Base-by-base conservation (phyloP, 169 alveolate genomes). In the Cryptosporidium meleagridis region DNA sequence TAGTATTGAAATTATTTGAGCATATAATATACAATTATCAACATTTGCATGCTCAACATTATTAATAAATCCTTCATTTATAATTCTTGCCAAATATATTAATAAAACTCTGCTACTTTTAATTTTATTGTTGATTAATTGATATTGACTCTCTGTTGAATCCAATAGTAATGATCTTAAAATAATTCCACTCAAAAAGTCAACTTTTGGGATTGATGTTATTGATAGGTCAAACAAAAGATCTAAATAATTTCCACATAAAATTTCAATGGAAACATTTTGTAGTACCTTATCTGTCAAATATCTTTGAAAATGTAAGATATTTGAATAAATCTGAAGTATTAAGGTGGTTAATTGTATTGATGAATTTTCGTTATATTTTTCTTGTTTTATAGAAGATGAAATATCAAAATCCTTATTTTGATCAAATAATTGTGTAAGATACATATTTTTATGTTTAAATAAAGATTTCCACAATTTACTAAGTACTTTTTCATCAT, bases 1-100 rank as follows among this genome's bases (percentile, higher is more conserved):
- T 62, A 80, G 16, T 62, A 80, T 80, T 18, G 89, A 80, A 12
- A 80, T 62, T 14, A 80, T 80, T 80, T 80, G 89, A n/a, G 80
- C 75, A 61, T 31, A 45, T 65, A 80, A 51, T 29, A 80, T 48
- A 52, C 80, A 62, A n/a, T 80, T 37, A 62, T 80, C 53, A 51
- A 48, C 3, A 29, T 18, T 33, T 18, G 44, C 14, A 18, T n/a
- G n/a, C 7, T 23, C 70, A 10, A 37, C 69, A 41, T 41, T 31
- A 16, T 73, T 59, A 33, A 41, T 37, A 10, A 29, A 51, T 10
- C 62, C 68, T 0, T 80, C 69, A 23, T 44, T 23, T 45, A 80
- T 59, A 41, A 65, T 48, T 10, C 39, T 3, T 5, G 48, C 68
- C 29, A 80, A 23, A 39, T 44, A 80, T 21, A 80, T 16, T 23